A percentile compares a stretch with the other conserved stretches of the same genome.
These are phyloP conservation scores for Verticillium isaacii DNA, from an alignment of 2,329 filamentous ascomycete genomes.

Conservation along the genomic window DNA sequence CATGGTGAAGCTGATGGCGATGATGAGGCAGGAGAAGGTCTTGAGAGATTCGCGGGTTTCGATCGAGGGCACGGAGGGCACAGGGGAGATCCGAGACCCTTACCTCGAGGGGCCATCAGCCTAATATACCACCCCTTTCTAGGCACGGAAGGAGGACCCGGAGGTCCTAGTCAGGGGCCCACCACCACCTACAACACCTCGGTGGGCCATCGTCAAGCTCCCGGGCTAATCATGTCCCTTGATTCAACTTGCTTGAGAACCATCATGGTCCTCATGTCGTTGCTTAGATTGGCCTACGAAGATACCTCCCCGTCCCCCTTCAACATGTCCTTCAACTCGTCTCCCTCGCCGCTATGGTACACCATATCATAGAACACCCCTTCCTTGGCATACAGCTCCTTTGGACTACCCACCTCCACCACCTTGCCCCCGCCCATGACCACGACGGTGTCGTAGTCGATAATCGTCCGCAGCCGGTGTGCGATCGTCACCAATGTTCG, in stretches of 20 bases:
- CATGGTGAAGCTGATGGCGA: background rate
- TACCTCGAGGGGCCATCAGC: background rate
- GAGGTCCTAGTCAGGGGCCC: background rate
- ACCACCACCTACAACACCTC: background rate
- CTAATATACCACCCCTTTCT: background rate
- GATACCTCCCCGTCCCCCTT: slow-evolving; percentile 7
- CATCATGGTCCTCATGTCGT: background rate
- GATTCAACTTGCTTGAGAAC: background rate
- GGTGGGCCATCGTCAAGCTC: background rate
- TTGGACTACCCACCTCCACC: slow-evolving; percentile 46
- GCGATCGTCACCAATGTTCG: slow-evolving; percentile 55
- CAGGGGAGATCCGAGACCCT: background rate
- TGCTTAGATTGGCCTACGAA: background rate
- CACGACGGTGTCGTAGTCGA: slow-evolving; percentile 54
- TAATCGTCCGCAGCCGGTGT: slow-evolving; percentile 52
- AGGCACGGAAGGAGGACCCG: background rate
- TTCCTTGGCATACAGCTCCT: slow-evolving; percentile 36
- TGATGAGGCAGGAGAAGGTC: background rate
- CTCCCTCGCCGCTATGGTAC: slow-evolving; percentile 48
- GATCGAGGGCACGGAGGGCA: background rate
- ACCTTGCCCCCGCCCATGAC: slow-evolving; percentile 52
- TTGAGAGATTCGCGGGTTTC: background rate
- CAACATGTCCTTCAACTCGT: slow-evolving; percentile 34
- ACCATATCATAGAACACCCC: slow-evolving; percentile 52
- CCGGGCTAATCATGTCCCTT: background rate